Evolutionary conservation across 2,329 filamentous ascomycete species (phyloP).

Genomic region (Penicillium sp.): DNA sequence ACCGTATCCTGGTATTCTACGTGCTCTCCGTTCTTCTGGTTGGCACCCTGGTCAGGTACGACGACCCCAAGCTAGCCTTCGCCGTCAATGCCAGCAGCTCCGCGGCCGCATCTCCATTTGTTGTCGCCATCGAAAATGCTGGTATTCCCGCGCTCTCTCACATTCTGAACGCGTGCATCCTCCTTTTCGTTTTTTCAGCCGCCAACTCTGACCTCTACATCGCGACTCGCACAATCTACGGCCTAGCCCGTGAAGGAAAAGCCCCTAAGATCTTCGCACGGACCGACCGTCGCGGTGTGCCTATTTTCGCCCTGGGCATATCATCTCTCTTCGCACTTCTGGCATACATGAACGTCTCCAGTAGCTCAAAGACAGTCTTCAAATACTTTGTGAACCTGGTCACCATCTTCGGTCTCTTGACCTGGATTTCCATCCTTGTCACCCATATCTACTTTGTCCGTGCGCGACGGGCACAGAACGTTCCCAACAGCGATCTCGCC

Average conservation of each 20-base stretch:
- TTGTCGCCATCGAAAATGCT: conserved; percentile 64
- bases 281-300: conserved; percentile 67
- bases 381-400: conserved; percentile 63
- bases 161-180: conserved; percentile 68
- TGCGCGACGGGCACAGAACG: conserved; percentile 57
- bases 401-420: conserved; percentile 61
- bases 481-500: conserved; percentile 53
- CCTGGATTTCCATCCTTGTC: conserved; percentile 64
- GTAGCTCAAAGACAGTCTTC: conserved; percentile 55
- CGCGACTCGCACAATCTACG: conserved; percentile 66
- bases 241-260: conserved; percentile 65
- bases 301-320: conserved; percentile 59
- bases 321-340: conserved; percentile 60
- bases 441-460: conserved; percentile 63
- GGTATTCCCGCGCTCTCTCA: conserved; percentile 59
- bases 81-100: conserved; percentile 41
- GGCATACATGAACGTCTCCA: conserved; percentile 62
- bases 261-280: conserved; percentile 67
- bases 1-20: conserved; percentile 77
- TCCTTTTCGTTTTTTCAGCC: conserved; percentile 71
- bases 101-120: conserved; percentile 66
- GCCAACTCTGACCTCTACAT: conserved; percentile 75
- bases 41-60: conserved; percentile 70
- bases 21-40: conserved; percentile 66
- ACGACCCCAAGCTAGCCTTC: conserved; percentile 56